These are phyloP conservation scores for Podosphaera xanthii DNA, from an alignment of 2,329 filamentous ascomycete genomes.

Conservation along the genomic window DNA sequence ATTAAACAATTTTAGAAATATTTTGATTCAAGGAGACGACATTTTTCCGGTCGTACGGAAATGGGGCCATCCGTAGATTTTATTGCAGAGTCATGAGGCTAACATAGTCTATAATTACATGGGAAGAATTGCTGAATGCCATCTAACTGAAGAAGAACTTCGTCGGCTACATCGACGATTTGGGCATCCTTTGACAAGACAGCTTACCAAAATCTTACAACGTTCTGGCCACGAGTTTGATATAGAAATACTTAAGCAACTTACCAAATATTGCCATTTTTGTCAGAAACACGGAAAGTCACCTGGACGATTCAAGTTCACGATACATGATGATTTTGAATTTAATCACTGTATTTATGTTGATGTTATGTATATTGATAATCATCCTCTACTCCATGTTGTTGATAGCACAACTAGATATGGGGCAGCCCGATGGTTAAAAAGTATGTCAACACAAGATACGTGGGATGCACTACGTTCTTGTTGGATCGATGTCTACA, in stretches of 20 bases:
- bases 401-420: conserved; percentile 1
- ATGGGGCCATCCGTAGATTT: not conserved
- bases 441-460: not conserved
- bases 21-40: too few species aligned
- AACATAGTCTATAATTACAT: too few species aligned
- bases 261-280: not conserved
- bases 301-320: not conserved
- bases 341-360: conserved; percentile 3
- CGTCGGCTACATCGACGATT: not conserved
- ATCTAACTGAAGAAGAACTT: conserved; percentile 1
- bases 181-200: not conserved
- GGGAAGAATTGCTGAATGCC: not conserved
- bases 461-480: conserved; percentile 1
- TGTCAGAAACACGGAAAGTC: not conserved
- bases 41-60: too few species aligned
- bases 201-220: not conserved
- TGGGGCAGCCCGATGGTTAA: conserved; percentile 1
- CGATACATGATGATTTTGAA: not conserved
- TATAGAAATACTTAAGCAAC: not conserved
- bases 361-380: conserved; percentile 3
- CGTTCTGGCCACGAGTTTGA: not conserved
- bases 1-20: too few species aligned
- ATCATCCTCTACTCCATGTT: conserved; percentile 2
- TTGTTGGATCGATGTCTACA: not conserved
- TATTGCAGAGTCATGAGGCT: too few species aligned